Evolutionary conservation across 805 yeast genomes (phyloP), one percentile per base, ranked within the genome.

Genomic region (Saccharomycodes ludwigii): DNA sequence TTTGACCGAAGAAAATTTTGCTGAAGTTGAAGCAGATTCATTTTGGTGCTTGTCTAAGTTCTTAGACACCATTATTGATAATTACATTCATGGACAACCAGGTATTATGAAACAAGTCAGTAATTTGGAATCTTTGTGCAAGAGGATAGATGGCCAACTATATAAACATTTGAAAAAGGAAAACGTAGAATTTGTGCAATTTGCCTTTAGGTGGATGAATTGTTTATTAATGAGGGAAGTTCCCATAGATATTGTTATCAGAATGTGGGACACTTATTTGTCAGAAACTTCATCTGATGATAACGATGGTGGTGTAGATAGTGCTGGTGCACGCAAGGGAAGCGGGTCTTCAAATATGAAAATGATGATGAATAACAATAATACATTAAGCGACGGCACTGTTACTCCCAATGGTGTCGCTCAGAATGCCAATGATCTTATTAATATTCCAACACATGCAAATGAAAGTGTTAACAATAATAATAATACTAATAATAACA

Each of bases 141-240:
- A 73, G 40, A 67, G 94, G 40, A 86, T 88, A 34, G 97, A 91
- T 48, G 54, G 67, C 2, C 76, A 70, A 17, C 62, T 91, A 21
- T 74, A 76, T 24, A 63, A 63, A 23, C 97, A 91, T 58, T 70
- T 91, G 40, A 75, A 76, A 37, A 48, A 54, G 1, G 95, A 91
- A 50, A 81, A 81, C 29, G 73, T 91, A n/a, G 95, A 91, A 54
- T 91, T 91, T 48, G 73, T 91, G 40, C 98, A 91, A 56, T 91
- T 91, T 55, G 73, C 95, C 14, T 91, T 91, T 60, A 66, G 98
- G 43, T 91, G 98, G 98, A 91, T 91, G 97, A 91, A 91, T 57
- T 91, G 98, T 60, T 61, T 91, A 47, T 61, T 91, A 30, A 91
- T 91, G 98, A 71, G 98, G 42, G 98, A 91, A 47, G 65, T 91